Conservation (phyloP, 2,329 filamentous ascomycete genomes). For the Arthrobotrys musiformis region DNA sequence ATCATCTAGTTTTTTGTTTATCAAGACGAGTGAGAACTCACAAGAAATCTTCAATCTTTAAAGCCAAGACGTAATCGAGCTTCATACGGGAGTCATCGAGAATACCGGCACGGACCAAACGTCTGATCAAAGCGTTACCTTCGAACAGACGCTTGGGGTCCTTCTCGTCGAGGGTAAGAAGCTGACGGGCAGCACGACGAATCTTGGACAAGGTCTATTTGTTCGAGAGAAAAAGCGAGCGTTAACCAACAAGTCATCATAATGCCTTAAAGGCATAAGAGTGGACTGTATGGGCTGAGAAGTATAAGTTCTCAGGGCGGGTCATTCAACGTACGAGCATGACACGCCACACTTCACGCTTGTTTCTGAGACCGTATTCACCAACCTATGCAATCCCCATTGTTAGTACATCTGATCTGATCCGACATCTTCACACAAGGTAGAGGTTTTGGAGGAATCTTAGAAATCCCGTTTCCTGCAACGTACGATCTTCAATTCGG, state of each 20-base stretch:
- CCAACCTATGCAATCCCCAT: constrained; percentile 69
- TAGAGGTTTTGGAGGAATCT: background rate
- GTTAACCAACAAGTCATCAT: constrained; percentile 56
- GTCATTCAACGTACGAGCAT: constrained; percentile 70
- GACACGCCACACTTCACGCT: constrained; percentile 99
- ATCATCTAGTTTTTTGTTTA: too few species aligned
- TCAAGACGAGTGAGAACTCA: constrained; percentile 65
- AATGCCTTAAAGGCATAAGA: constrained; percentile 56
- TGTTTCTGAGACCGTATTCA: constrained; percentile 99
- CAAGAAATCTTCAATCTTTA: constrained; percentile 99
- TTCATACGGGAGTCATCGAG: constrained; percentile 99
- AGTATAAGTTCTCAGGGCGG: constrained; percentile 51
- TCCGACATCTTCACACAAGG: background rate
- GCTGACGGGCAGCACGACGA: constrained; percentile 99
- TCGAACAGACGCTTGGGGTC: constrained; percentile 99
- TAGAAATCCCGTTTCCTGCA: constrained; percentile 18
- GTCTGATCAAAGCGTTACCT: constrained; percentile 99
- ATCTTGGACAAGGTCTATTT: constrained; percentile 92
- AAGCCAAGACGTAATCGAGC: constrained; percentile 99
- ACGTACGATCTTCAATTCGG: constrained; percentile 90
- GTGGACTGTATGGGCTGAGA: constrained; percentile 56
- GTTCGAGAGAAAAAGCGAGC: constrained; percentile 11
- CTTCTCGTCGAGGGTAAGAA: constrained; percentile 99
- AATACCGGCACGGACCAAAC: constrained; percentile 99
- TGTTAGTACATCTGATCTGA: background rate